These are phyloP conservation scores for Cordyceps javanica DNA, from an alignment of 2,329 filamentous ascomycete genomes.

Conservation along the genomic window DNA sequence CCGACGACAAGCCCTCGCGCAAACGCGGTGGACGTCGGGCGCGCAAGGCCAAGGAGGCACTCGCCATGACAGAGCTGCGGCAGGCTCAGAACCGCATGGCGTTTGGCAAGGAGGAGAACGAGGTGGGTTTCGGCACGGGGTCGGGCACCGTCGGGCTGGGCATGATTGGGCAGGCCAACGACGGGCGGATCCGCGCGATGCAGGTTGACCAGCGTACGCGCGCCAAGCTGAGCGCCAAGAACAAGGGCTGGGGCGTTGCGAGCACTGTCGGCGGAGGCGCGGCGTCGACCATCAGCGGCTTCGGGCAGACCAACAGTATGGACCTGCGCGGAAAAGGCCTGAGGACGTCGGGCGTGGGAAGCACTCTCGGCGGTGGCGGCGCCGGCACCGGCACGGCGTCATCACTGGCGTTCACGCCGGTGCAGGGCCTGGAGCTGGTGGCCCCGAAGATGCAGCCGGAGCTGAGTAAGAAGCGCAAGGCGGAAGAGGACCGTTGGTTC, in stretches of 20 bases:
- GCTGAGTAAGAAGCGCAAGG: conserved; percentile 82
- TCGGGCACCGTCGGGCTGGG: conserved; percentile 83
- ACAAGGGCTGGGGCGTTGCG: conserved; percentile 84
- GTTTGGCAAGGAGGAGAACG: conserved; percentile 91
- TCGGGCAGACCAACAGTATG: conserved; percentile 60
- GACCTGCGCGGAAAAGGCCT: conserved; percentile 74
- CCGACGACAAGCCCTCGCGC: conserved; percentile 88
- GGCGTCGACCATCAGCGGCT: conserved; percentile 76
- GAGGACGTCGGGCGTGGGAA: conserved; percentile 74
- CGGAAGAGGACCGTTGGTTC: conserved; percentile 94
- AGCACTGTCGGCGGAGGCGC: conserved; percentile 60
- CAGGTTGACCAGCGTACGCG: conserved; percentile 91
- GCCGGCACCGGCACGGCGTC: conserved; percentile 65
- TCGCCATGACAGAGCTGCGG: conserved; percentile 91
- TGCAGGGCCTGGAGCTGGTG: conserved; percentile 90
- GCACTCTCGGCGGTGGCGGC: conserved; percentile 46
- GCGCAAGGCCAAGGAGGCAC: conserved; percentile 91
- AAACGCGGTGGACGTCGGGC: conserved; percentile 89
- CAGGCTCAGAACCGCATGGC: conserved; percentile 96
- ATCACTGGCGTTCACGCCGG: conserved; percentile 86
- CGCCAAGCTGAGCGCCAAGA: conserved; percentile 90
- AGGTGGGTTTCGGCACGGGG: conserved; percentile 83
- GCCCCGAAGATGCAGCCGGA: conserved; percentile 88
- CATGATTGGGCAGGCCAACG: conserved; percentile 87
- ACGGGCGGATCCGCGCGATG: conserved; percentile 79